A percentile compares a stretch with the other conserved stretches of the same genome.
phyloP scores from a whole-genome alignment of 2,329 filamentous ascomycete genomes.

The Fonsecaea monophora region DNA sequence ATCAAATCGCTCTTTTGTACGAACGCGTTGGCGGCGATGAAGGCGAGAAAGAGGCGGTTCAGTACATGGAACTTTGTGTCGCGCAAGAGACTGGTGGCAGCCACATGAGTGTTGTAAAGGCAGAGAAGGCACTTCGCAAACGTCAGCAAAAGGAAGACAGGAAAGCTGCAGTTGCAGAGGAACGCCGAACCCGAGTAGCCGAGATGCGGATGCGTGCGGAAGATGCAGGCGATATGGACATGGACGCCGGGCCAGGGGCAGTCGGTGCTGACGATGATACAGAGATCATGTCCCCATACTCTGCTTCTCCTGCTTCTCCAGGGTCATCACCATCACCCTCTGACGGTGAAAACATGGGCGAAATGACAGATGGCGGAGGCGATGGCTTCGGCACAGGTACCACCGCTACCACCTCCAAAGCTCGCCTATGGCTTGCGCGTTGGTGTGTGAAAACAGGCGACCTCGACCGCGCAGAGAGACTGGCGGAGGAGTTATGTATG shows the following conservation, averaged over 20 bases:
- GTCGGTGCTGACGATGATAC: conserved; percentile 48
- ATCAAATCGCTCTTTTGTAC: conserved; percentile 89
- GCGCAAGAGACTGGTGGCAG: conserved; percentile 83
- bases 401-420: conserved; percentile 88
- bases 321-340: conserved; percentile 23
- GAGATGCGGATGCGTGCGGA: conserved; percentile 25
- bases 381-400: conserved; percentile 74
- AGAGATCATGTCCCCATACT: conserved; percentile 34
- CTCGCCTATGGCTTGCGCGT: conserved; percentile 89
- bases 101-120: conserved; percentile 42
- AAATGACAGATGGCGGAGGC: conserved; percentile 47
- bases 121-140: conserved; percentile 32
- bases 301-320: conserved; percentile 5
- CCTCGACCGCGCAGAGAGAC: conserved; percentile 74
- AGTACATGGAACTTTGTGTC: conserved; percentile 95
- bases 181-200: conserved; percentile 23
- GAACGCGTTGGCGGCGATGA: conserved; percentile 71
- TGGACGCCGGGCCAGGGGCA: conserved; percentile 38
- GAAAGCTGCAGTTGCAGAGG: conserved; percentile 25
- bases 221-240: conserved; percentile 16
- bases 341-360: conserved; percentile 46
- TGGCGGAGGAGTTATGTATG: conserved; percentile 90
- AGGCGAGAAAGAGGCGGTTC: conserved; percentile 76
- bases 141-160: conserved; percentile 28
- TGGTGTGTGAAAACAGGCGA: conserved; percentile 79